Evolutionary conservation across 495 filamentous ascomycete species (phyloP).

Genomic region (Immersiella caudata): DNA sequence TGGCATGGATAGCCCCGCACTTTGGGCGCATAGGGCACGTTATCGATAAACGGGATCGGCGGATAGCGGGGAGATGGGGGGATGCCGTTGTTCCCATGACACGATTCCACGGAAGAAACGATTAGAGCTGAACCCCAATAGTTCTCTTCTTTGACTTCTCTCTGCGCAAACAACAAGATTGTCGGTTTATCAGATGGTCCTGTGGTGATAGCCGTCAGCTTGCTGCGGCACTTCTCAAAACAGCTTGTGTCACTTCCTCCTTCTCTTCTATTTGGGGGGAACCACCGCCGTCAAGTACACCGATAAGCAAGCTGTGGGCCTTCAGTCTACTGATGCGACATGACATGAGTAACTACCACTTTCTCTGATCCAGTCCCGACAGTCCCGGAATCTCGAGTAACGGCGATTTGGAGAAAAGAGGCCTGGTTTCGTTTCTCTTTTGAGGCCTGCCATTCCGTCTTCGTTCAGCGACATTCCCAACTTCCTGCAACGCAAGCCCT

Average conservation of each 20-base stretch:
- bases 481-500: neutral
- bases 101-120: conserved; percentile 5
- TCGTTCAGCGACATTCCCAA: neutral
- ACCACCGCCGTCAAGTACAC: neutral
- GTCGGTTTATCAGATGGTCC: neutral
- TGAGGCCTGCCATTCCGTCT: neutral
- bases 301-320: neutral
- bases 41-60: conserved; percentile 14
- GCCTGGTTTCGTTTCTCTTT: neutral
- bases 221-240: neutral
- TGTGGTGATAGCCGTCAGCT: neutral
- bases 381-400: neutral
- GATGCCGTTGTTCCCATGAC: conserved; percentile 14
- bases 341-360: conserved; percentile 11
- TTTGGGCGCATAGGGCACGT: neutral
- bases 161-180: neutral
- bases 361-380: neutral
- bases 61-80: conserved; percentile 12
- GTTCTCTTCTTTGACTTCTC: neutral
- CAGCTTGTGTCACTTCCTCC: neutral
- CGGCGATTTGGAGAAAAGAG: neutral
- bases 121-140: neutral
- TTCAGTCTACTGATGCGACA: conserved; percentile 1
- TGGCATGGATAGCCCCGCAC: conserved; percentile 17
- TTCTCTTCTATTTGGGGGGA: neutral